phyloP scores from a whole-genome alignment of 164 flowering plant species.

The Buxus sempervirens region DNA sequence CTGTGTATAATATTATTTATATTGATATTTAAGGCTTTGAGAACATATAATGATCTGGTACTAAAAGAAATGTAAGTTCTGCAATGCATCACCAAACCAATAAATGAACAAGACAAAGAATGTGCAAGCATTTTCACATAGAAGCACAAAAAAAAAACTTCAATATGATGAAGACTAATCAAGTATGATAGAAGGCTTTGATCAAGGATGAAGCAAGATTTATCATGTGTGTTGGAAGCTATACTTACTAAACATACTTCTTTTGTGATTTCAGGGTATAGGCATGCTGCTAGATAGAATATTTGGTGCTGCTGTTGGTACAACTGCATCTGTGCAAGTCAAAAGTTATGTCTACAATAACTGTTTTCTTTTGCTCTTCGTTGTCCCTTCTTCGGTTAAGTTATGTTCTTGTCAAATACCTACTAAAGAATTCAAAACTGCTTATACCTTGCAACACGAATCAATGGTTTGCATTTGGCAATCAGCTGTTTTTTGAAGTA shows the following conservation, averaged over 20 bases:
- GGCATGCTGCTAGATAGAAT: constrained; percentile 81
- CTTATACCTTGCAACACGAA: neutral
- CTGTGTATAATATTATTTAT: too few species aligned
- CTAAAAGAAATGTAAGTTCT: too few species aligned
- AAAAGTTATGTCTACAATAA: neutral
- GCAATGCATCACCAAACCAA: too few species aligned
- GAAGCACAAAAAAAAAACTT: too few species aligned
- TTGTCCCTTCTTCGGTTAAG: neutral
- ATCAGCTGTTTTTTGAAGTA: neutral
- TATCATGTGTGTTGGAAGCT: neutral
- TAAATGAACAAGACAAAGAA: too few species aligned
- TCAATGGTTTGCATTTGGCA: neutral
- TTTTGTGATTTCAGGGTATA: constrained; percentile 58
- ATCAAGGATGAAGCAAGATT: too few species aligned
- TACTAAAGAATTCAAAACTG: neutral
- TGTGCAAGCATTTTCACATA: too few species aligned
- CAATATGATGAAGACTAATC: neutral
- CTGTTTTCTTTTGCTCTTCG: neutral
- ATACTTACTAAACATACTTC: neutral
- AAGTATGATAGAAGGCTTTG: too few species aligned
- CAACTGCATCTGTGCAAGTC: constrained; percentile 87
- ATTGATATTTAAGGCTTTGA: too few species aligned
- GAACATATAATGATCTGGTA: too few species aligned
- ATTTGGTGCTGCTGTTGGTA: constrained; percentile 80
- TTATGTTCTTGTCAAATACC: neutral